Evolutionary conservation across 108 stramenopile genomes (phyloP), one percentile per base, ranked within the genome.

Genomic region (Skeletonema tropicum): DNA sequence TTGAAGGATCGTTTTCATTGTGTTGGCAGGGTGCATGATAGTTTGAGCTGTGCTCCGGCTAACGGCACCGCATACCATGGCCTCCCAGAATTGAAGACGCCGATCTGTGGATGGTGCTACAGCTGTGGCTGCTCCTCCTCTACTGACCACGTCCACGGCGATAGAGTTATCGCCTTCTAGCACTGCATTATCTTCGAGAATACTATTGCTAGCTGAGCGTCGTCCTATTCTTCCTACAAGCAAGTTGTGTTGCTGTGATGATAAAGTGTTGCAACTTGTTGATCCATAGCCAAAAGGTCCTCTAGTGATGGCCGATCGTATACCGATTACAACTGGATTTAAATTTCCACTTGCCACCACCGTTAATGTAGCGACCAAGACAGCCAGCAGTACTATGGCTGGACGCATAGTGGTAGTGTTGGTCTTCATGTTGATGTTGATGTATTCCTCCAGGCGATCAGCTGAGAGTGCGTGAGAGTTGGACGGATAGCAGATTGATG

Each of bases 1-100:
- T 84, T 98, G 98, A 63, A 99, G 79, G 21, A 98, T 85, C 8
- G 98, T 99, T 84, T 99, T 99, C 91, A 97, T 94, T 30, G 94
- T 94, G 70, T 94, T 92, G 26, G 88, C 88, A n/a, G 93, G 93
- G 52, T 94, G 93, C 84, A 92, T 83, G 25, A 88, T 78, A 8
- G 88, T 88, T 80, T 99, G 98, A 13, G 98, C 98, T 23, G 94
- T 82, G 60, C 85, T 87, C 29, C 95, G 88, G 64, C 83, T 85
- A 36, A 94, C 79, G 55, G 95, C 95, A 38, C 95, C 95, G 70
- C 95, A 93, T 45, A 96, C 65, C 95, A 96, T 96, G 29, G 85
- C 92, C 73, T 94, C 92, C 91, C 89, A 92, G 70, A 94, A 94
- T 41, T 82, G 74, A 19, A 82, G 81, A 45, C 81, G 81, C 33